Evolutionary conservation across 805 yeast species (phyloP).

Genomic region (Metschnikowia reukaufii): DNA sequence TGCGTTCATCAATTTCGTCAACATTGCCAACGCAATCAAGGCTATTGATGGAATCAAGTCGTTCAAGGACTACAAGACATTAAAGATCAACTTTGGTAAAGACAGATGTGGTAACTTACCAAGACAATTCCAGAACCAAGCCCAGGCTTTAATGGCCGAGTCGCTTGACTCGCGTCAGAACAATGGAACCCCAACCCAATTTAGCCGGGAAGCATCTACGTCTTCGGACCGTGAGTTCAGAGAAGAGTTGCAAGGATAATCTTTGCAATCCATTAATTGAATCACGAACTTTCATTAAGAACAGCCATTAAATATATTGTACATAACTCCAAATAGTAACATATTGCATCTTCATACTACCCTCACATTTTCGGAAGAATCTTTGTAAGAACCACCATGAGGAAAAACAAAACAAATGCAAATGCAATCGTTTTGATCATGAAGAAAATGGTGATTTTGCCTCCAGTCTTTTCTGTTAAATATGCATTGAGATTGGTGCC

Average conservation of each 20-base stretch:
- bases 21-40: conserved; percentile 82
- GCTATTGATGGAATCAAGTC: conserved; percentile 91
- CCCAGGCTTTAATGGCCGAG: conserved; percentile 8
- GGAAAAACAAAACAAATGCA: conserved; percentile 28
- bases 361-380: conserved; percentile 36
- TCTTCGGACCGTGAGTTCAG: conserved; percentile 13
- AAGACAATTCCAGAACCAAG: conserved; percentile 56
- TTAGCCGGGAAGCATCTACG: conserved; percentile 9
- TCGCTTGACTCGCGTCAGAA: conserved; percentile 4
- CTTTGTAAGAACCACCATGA: conserved; percentile 35
- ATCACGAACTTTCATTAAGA: background rate
- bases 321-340: background rate
- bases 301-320: background rate
- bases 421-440: conserved; percentile 32
- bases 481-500: conserved; percentile 40
- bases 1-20: conserved; percentile 88
- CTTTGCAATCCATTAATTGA: background rate
- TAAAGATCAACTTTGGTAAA: conserved; percentile 58
- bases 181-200: conserved; percentile 3
- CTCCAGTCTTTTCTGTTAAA: conserved; percentile 40
- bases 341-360: background rate
- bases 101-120: conserved; percentile 91
- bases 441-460: conserved; percentile 40
- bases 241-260: conserved; percentile 3
- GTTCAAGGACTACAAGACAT: conserved; percentile 57